A percentile compares a stretch with the other conserved stretches of the same genome.
Evolutionary conservation across 176 grass and related monocot species (phyloP).

Genomic region (Alopecurus myosuroides): DNA sequence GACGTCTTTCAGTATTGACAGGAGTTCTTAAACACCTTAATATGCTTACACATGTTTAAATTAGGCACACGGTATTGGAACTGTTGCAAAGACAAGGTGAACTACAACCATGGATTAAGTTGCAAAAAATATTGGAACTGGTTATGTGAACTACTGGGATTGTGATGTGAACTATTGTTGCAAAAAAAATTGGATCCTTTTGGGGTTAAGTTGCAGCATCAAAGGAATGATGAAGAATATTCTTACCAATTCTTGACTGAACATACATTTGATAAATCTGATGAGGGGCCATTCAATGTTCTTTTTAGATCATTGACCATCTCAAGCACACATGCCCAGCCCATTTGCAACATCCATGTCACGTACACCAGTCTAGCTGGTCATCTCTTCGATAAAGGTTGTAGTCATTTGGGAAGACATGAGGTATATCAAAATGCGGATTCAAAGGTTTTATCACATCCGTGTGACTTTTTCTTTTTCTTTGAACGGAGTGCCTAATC

Average conservation of each 20-base stretch:
- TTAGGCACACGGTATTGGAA: conserved; percentile 87
- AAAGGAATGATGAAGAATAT: conserved; percentile 44
- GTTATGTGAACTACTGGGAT: no score
- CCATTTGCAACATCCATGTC: conserved; percentile 95
- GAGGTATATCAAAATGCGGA: conserved; percentile 43
- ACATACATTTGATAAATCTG: conserved; percentile 14
- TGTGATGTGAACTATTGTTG: no score
- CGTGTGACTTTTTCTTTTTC: neutral
- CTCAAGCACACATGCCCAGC: conserved; percentile 71
- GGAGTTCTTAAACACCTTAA: conserved; percentile 19
- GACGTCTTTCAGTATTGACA: neutral
- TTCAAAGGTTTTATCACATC: neutral
- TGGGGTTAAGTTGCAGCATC: conserved; percentile 90
- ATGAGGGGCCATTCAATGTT: neutral
- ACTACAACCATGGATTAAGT: no score
- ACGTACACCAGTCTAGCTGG: conserved; percentile 80
- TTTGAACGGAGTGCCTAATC: conserved; percentile 20
- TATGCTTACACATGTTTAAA: conserved; percentile 84
- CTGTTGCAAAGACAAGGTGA: no score
- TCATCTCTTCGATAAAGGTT: conserved; percentile 78
- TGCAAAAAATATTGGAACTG: no score
- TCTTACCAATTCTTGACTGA: conserved; percentile 1
- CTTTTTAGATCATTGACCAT: conserved; percentile 74
- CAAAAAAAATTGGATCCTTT: no score
- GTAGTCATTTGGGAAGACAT: conserved; percentile 87